Percentiles rank a stretch among this genome's conserved stretches.
These are phyloP conservation scores for Erodium texanum DNA, from an alignment of 441 rosid species.

Conservation along the genomic window DNA sequence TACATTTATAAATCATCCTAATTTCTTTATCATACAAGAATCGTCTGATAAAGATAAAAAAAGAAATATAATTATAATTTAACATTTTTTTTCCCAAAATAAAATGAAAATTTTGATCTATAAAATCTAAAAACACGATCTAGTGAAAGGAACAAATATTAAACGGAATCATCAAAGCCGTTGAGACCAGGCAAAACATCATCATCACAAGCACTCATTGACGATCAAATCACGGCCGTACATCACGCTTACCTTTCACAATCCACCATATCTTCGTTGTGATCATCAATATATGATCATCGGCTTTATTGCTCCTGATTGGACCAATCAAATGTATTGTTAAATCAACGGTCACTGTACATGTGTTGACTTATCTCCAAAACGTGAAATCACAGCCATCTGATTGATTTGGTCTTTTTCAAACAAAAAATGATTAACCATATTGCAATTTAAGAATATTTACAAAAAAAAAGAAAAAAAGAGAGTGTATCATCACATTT, in stretches of 20 bases:
- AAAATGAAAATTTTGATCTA: no score
- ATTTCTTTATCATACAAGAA: no score
- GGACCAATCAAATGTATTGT: slow-evolving; percentile 1
- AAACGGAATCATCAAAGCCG: background rate
- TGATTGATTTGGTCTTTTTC: background rate
- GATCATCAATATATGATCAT: background rate
- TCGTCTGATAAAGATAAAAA: no score
- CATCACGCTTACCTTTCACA: background rate
- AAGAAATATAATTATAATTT: no score
- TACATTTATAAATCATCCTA: no score
- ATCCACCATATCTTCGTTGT: background rate
- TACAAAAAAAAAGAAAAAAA: no score
- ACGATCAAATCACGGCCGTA: background rate
- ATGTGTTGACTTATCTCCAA: background rate
- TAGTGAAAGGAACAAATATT: no score
- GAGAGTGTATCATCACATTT: no score
- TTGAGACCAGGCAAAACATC: background rate
- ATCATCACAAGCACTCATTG: background rate
- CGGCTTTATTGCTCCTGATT: background rate
- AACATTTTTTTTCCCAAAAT: no score
- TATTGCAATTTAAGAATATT: no score
- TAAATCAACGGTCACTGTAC: background rate
- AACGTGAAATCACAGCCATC: background rate
- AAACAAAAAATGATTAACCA: no score
- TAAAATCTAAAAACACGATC: no score